Conservation (phyloP, 2,329 filamentous ascomycete genomes). For the Trichoderma pleuroti region DNA sequence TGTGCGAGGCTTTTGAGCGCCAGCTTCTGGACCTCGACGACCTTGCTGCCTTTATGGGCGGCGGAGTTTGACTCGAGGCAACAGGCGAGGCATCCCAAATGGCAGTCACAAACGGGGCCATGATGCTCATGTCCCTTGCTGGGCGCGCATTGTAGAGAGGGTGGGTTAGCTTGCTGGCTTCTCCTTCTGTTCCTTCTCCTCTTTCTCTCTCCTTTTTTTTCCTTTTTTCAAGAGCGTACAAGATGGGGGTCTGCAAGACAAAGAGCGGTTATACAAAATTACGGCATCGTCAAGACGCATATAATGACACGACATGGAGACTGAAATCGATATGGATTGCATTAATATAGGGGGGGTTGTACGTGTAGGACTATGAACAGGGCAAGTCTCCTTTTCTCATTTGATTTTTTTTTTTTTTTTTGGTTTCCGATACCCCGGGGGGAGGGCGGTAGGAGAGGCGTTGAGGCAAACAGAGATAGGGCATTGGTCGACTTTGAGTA, state of each 20-base stretch:
- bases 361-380: constrained; percentile 24
- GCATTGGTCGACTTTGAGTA: not conserved
- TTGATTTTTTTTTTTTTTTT: not conserved
- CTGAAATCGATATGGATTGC: not conserved
- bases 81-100: not conserved
- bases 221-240: not conserved
- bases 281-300: not conserved
- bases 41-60: constrained; percentile 60
- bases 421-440: constrained; percentile 29
- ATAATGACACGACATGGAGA: constrained; percentile 14
- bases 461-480: constrained; percentile 5
- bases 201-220: not conserved
- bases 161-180: not conserved
- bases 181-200: not conserved
- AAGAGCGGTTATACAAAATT: not conserved
- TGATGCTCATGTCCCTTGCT: constrained; percentile 1
- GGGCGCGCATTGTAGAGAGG: not conserved
- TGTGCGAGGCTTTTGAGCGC: constrained; percentile 57
- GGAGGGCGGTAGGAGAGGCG: constrained; percentile 24
- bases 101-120: not conserved
- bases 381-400: constrained; percentile 20
- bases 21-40: constrained; percentile 59
- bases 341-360: constrained; percentile 4
- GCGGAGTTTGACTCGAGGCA: constrained; percentile 45
- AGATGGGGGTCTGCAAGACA: not conserved